phyloP scores from a whole-genome alignment of 495 filamentous ascomycete species.

The Penicillium bovifimosum region DNA sequence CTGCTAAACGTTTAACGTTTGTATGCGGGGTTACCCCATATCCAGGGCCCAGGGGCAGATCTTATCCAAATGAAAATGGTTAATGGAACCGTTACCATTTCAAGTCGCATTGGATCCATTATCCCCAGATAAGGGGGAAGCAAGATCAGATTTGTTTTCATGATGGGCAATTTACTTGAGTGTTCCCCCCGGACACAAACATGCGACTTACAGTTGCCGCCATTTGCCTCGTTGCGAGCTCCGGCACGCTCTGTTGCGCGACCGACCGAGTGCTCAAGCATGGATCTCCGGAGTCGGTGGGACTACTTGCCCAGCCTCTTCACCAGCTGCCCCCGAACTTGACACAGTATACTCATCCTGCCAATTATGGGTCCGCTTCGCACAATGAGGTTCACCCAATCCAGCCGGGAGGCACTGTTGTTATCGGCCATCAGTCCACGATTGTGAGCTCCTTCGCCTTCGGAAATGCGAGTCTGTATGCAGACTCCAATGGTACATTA shows the following conservation, averaged over 20 bases:
- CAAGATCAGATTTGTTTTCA: background rate
- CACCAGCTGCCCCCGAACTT: slow-evolving; percentile 18
- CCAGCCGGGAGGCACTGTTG: slow-evolving; percentile 19
- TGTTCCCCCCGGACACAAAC: background rate
- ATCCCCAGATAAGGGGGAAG: background rate
- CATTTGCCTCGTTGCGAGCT: background rate
- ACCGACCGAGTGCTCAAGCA: slow-evolving; percentile 12
- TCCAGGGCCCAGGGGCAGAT: background rate
- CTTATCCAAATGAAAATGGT: background rate
- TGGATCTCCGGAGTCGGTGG: slow-evolving; percentile 22
- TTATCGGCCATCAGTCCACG: slow-evolving; percentile 20
- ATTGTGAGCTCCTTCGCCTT: slow-evolving; percentile 27
- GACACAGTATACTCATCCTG: slow-evolving; percentile 20
- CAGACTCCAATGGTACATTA: slow-evolving; percentile 22
- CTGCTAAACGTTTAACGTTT: background rate
- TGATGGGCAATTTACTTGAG: background rate
- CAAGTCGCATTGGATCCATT: slow-evolving; percentile 3
- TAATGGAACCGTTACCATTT: slow-evolving; percentile 1
- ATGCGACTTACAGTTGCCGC: background rate
- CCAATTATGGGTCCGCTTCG: slow-evolving; percentile 15
- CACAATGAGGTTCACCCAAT: slow-evolving; percentile 18
- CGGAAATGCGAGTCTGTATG: slow-evolving; percentile 23
- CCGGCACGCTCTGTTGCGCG: background rate
- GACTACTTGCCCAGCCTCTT: slow-evolving; percentile 16
- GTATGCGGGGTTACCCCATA: slow-evolving; percentile 3